Conservation (phyloP, 306 rosid species). For the Sesbania bispinosa region DNA sequence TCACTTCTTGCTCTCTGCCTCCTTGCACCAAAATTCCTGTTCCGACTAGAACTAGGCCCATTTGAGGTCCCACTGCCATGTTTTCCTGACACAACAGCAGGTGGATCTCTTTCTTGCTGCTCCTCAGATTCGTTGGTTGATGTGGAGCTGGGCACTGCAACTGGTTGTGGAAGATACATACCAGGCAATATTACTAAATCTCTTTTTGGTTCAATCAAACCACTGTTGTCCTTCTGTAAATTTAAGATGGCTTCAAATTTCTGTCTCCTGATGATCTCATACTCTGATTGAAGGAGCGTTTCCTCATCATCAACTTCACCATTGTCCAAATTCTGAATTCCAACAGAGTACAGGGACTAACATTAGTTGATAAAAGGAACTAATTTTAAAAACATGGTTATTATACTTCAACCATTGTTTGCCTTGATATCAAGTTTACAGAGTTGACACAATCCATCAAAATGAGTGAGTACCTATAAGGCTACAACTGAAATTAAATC, state of each 20-base stretch:
- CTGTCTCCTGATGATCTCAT: slow-evolving; percentile 53
- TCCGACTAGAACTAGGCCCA: slow-evolving; percentile 38
- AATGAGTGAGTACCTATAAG: not conserved
- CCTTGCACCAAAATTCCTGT: slow-evolving; percentile 25
- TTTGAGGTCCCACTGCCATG: slow-evolving; percentile 3
- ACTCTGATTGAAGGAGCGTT: slow-evolving; percentile 46
- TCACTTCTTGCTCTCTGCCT: slow-evolving; percentile 27
- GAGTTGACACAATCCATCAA: not conserved
- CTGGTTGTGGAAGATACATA: slow-evolving; percentile 50
- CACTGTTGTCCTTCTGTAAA: slow-evolving; percentile 66
- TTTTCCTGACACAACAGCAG: slow-evolving; percentile 24
- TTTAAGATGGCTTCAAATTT: slow-evolving; percentile 56
- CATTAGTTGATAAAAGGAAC: slow-evolving; percentile 1
- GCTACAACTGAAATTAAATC: not conserved
- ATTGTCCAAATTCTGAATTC: slow-evolving; percentile 41
- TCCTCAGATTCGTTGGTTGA: slow-evolving; percentile 34
- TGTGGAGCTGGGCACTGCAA: slow-evolving; percentile 9
- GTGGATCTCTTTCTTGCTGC: slow-evolving; percentile 32
- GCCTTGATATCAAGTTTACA: not conserved
- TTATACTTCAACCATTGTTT: not conserved
- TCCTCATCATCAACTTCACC: slow-evolving; percentile 32
- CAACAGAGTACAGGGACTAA: slow-evolving; percentile 7
- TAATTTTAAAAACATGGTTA: not conserved
- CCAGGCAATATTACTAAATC: slow-evolving; percentile 56
- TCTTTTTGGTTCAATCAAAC: slow-evolving; percentile 64